Percentiles rank a stretch among this genome's conserved stretches.
These are phyloP conservation scores for Botrytis sinoallii DNA, from an alignment of 2,329 filamentous ascomycete genomes.

Conservation along the genomic window DNA sequence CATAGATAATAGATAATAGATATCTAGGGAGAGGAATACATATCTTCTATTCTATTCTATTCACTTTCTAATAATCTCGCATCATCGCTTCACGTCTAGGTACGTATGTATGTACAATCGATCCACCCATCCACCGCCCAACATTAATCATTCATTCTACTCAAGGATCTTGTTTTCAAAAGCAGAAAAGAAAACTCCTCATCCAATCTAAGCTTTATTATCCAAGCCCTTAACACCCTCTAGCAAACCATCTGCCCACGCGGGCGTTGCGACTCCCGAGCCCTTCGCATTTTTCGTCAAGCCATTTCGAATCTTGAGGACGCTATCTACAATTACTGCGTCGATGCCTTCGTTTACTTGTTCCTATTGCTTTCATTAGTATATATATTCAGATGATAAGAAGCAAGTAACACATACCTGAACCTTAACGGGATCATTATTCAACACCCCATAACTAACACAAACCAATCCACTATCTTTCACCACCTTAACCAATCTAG, in stretches of 20 bases:
- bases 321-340: slow-evolving; percentile 94
- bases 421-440: slow-evolving; percentile 84
- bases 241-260: slow-evolving; percentile 8
- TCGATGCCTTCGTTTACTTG: slow-evolving; percentile 97
- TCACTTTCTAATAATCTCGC: neutral
- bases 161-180: neutral
- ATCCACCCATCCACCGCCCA: neutral
- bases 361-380: slow-evolving; percentile 27
- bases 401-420: slow-evolving; percentile 57
- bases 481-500: slow-evolving; percentile 83
- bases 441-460: slow-evolving; percentile 86
- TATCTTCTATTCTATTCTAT: neutral
- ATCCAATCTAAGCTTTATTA: neutral
- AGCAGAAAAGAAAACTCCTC: neutral
- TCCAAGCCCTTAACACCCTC: neutral
- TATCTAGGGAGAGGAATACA: neutral
- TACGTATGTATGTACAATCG: neutral
- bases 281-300: slow-evolving; percentile 46
- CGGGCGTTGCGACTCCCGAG: neutral
- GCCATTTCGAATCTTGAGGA: slow-evolving; percentile 87
- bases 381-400: neutral
- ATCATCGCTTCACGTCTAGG: neutral
- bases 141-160: neutral
- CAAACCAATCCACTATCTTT: slow-evolving; percentile 94
- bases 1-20: too few species aligned